phyloP scores from a whole-genome alignment of 164 flowering plant genomes.

The Stephania japonica region DNA sequence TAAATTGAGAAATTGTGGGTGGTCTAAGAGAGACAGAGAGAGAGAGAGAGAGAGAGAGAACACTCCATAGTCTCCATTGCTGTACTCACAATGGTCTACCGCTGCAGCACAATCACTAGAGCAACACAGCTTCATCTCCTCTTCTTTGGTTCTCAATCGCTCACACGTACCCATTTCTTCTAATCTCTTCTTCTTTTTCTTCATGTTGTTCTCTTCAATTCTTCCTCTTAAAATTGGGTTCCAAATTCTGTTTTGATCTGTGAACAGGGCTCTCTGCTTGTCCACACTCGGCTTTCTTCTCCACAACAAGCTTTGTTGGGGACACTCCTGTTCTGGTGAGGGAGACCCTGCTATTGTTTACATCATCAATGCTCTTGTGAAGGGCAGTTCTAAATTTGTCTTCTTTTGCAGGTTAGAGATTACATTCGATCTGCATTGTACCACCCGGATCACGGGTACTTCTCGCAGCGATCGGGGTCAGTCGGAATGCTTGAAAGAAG shows the following conservation, averaged over 20 bases:
- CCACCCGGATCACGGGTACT: slow-evolving; percentile 77
- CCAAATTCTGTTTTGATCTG: background rate
- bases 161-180: slow-evolving; percentile 3
- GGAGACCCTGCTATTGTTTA: background rate
- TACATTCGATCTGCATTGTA: slow-evolving; percentile 75
- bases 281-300: slow-evolving; percentile 35
- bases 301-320: slow-evolving; percentile 54
- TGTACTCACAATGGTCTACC: background rate
- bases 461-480: slow-evolving; percentile 65
- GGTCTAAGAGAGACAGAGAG: too few species aligned
- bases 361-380: background rate
- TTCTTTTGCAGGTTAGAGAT: slow-evolving; percentile 65
- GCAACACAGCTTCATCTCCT: slow-evolving; percentile 6
- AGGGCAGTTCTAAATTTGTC: background rate
- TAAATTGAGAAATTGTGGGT: too few species aligned
- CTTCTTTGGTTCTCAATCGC: background rate
- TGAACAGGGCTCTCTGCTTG: background rate
- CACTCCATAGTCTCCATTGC: too few species aligned
- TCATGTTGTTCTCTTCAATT: background rate
- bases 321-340: slow-evolving; percentile 61
- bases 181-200: background rate
- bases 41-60: too few species aligned
- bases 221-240: background rate
- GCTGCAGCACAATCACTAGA: too few species aligned
- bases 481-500: slow-evolving; percentile 76